Evolutionary conservation across 2,329 filamentous ascomycete genomes (phyloP).

Genomic region (Talaromyces funiculosus): DNA sequence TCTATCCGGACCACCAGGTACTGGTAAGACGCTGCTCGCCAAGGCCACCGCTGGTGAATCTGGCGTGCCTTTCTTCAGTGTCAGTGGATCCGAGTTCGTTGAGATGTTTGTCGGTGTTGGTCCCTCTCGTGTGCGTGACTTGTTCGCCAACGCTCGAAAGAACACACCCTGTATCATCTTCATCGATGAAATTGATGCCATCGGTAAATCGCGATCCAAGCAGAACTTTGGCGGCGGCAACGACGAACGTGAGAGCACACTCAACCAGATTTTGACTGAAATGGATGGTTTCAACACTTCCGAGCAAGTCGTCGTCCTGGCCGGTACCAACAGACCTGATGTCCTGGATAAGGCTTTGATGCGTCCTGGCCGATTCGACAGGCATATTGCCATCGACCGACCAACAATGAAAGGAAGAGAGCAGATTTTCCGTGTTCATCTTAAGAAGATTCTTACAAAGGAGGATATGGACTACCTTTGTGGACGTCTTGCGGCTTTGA

Average conservation of each 20-base stretch:
- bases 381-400: conserved; percentile 90
- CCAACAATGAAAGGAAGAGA: conserved; percentile 95
- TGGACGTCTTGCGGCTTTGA: conserved; percentile 83
- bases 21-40: conserved; percentile 93
- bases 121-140: conserved; percentile 86
- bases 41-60: conserved; percentile 98
- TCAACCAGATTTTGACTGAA: conserved; percentile 97
- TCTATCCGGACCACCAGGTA: conserved; percentile 93
- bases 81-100: conserved; percentile 97
- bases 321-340: conserved; percentile 93
- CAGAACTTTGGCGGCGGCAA: conserved; percentile 83
- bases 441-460: conserved; percentile 88
- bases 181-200: conserved; percentile 98
- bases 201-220: conserved; percentile 83
- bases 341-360: conserved; percentile 92
- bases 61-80: conserved; percentile 94
- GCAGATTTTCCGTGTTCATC: conserved; percentile 92
- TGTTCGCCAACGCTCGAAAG: conserved; percentile 92
- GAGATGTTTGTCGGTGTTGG: conserved; percentile 99
- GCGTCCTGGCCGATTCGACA: conserved; percentile 93
- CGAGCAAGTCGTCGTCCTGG: conserved; percentile 93
- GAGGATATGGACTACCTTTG: conserved; percentile 84
- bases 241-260: conserved; percentile 91
- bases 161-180: conserved; percentile 98
- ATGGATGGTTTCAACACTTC: conserved; percentile 99